Conservation (phyloP, 1,284 basidiomycete genomes). For the Cutaneotrichosporon sp. region DNA sequence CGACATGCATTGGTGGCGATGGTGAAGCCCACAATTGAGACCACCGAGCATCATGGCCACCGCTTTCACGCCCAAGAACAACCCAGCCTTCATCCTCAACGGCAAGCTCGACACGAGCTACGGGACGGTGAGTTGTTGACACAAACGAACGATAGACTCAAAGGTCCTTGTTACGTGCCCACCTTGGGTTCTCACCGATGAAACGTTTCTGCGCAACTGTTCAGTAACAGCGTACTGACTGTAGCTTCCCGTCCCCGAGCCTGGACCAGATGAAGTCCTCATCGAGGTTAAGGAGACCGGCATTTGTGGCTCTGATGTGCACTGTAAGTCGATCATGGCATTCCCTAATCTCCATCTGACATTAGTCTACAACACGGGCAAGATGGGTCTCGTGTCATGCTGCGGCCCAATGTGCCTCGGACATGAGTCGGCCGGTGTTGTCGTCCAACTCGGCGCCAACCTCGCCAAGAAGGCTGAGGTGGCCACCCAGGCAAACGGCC, state of each 20-base stretch:
- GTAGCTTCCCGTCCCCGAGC: not conserved
- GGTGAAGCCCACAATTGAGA: too few relatives aligned
- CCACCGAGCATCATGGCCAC: slow-evolving; percentile 6
- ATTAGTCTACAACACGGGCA: slow-evolving; percentile 43
- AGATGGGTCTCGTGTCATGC: slow-evolving; percentile 36
- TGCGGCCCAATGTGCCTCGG: slow-evolving; percentile 45
- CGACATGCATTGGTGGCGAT: too few relatives aligned
- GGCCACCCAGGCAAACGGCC: slow-evolving; percentile 13
- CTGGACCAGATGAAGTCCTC: slow-evolving; percentile 63
- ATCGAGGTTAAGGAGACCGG: slow-evolving; percentile 91
- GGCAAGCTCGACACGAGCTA: slow-evolving; percentile 35
- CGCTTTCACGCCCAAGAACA: slow-evolving; percentile 34
- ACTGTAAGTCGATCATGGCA: slow-evolving; percentile 30
- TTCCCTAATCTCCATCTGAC: not conserved
- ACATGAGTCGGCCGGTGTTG: slow-evolving; percentile 44
- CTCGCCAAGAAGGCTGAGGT: slow-evolving; percentile 20
- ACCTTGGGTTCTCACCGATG: too few relatives aligned
- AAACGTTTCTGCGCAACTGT: too few relatives aligned
- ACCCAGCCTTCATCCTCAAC: slow-evolving; percentile 44
- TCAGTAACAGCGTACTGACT: not conserved
- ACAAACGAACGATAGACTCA: too few relatives aligned
- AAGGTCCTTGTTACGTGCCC: too few relatives aligned
- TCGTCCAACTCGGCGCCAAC: slow-evolving; percentile 41
- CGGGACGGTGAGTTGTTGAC: slow-evolving; percentile 30
- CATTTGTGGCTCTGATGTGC: slow-evolving; percentile 83